These are phyloP conservation scores for Trifolium fragiferum DNA, from an alignment of 306 rosid genomes.

Conservation along the genomic window DNA sequence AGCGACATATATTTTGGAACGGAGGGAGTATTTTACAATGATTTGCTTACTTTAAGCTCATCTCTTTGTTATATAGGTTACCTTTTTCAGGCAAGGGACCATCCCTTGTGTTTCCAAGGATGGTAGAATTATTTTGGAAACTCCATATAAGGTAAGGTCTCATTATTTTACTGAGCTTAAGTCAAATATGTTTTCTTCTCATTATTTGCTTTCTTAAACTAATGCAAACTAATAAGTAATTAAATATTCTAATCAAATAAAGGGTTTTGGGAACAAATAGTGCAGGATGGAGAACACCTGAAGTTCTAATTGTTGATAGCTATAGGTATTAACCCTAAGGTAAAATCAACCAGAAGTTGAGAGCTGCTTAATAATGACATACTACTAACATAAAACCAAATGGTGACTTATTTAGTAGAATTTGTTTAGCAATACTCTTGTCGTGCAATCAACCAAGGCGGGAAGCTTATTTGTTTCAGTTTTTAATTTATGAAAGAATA, in stretches of 20 bases:
- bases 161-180: constrained; percentile 33
- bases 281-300: neutral
- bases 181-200: constrained; percentile 16
- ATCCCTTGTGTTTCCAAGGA: constrained; percentile 95
- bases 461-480: neutral
- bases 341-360: neutral
- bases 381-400: constrained; percentile 4
- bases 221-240: neutral
- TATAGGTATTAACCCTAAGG: neutral
- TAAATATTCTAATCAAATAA: neutral
- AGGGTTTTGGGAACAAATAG: neutral
- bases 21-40: constrained; percentile 7
- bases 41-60: constrained; percentile 45
- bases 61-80: constrained; percentile 66
- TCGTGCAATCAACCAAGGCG: neutral
- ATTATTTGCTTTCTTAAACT: constrained; percentile 33
- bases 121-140: constrained; percentile 94
- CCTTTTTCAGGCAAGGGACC: constrained; percentile 97
- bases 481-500: neutral
- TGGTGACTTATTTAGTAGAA: constrained; percentile 7
- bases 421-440: neutral
- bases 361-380: neutral
- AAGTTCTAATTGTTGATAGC: neutral
- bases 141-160: constrained; percentile 72
- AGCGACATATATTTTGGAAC: no score